Conservation (phyloP, 164 flowering plant genomes). For the Kingdonia uniflora region DNA sequence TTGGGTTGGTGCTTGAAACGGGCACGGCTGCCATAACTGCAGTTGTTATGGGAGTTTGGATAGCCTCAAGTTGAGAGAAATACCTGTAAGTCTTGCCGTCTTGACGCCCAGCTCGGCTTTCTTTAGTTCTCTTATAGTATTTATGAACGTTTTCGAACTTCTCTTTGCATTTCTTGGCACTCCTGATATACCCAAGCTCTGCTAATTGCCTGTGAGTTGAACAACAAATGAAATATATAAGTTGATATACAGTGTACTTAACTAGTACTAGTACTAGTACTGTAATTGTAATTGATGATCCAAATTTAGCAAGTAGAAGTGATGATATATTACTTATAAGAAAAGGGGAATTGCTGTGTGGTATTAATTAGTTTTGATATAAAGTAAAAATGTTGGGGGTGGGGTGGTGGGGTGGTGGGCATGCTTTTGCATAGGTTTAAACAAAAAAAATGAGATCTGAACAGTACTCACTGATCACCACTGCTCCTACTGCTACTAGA, state of each 20-base stretch:
- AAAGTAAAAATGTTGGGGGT: no score
- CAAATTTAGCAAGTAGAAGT: neutral
- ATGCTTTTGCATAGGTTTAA: no score
- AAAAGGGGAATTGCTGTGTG: no score
- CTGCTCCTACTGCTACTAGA: no score
- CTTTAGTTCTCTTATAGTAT: conserved; percentile 63
- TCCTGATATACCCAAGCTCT: conserved; percentile 46
- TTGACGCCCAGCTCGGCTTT: conserved; percentile 59
- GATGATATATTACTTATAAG: no score
- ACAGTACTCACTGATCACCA: neutral
- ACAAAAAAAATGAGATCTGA: neutral
- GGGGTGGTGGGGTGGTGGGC: no score
- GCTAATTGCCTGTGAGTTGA: conserved; percentile 46
- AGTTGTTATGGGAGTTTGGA: conserved; percentile 19
- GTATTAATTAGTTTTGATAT: no score
- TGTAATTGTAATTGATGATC: neutral
- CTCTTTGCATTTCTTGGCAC: conserved; percentile 63
- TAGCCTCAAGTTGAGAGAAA: conserved; percentile 56
- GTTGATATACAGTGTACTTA: neutral
- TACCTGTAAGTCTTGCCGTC: conserved; percentile 60
- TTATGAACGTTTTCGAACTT: conserved; percentile 72
- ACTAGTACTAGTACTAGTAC: no score
- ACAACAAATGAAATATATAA: neutral
- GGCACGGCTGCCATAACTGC: neutral
- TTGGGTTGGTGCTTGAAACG: neutral